Conservation (phyloP, 805 yeast genomes). For the Huiozyma sinensis region DNA sequence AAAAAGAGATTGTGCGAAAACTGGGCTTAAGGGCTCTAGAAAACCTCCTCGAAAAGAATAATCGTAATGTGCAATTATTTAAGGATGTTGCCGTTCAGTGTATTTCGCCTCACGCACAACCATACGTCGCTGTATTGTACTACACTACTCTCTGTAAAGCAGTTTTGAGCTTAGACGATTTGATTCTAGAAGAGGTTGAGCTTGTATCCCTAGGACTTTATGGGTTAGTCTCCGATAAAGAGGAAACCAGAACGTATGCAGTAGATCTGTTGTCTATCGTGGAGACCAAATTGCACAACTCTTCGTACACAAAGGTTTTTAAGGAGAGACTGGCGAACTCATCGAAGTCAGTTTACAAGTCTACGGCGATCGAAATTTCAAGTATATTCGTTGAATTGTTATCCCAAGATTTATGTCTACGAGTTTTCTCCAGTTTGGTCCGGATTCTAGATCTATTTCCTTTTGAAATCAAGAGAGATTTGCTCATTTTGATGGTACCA, state of each 20-base stretch:
- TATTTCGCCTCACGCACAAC: conserved; percentile 42
- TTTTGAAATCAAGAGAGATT: conserved; percentile 57
- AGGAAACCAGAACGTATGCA: conserved; percentile 60
- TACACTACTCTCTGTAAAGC: conserved; percentile 64
- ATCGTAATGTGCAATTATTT: conserved; percentile 39
- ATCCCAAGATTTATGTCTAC: conserved; percentile 50
- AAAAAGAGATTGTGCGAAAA: conserved; percentile 44
- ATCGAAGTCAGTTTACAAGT: conserved; percentile 75
- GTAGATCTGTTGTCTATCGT: conserved; percentile 56
- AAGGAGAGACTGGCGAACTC: conserved; percentile 63
- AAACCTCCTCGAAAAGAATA: conserved; percentile 54
- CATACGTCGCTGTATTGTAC: conserved; percentile 52
- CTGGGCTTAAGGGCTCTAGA: conserved; percentile 63
- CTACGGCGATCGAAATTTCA: conserved; percentile 73
- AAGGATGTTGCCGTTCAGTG: conserved; percentile 62
- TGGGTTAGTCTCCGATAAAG: conserved; percentile 65
- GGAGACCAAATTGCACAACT: conserved; percentile 49
- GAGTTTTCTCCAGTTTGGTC: conserved; percentile 62
- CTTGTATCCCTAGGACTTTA: conserved; percentile 65
- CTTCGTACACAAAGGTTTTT: conserved; percentile 45
- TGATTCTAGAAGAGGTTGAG: conserved; percentile 49
- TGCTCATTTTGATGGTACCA: conserved; percentile 71
- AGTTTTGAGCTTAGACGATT: conserved; percentile 37
- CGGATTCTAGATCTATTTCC: conserved; percentile 53
- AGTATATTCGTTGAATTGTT: conserved; percentile 51